Evolutionary conservation across 2,329 filamentous ascomycete genomes (phyloP), one percentile per base, ranked within the genome.

Genomic region (Dothiorella sarmentorum): DNA sequence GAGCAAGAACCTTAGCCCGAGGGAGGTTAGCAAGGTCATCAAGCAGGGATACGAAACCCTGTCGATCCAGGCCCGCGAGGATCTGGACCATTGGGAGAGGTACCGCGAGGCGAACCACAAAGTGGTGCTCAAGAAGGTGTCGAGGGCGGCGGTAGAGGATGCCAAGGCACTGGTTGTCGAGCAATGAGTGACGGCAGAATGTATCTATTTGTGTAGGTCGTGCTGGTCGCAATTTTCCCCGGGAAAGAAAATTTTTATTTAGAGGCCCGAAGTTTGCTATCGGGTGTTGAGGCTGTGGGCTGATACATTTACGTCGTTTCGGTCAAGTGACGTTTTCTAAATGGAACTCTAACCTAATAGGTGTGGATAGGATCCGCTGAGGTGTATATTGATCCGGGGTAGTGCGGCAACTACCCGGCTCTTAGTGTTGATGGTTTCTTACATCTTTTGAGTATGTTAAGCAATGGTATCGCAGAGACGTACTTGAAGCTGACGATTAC

Each of bases 11-110:
- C 76, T 97, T 61, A 96, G 90, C 60, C 91, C 88, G 35, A 80
- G 85, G 51, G 89, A 97, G 71, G 91, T 99, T 37, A 87, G 88
- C 40, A 88, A 89, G 64, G 89, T 97, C 26, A 97, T 99, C 73
- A 96, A 96, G 76, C 89, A 95, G 72, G 94, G 94, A 0, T 97
- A 97, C 69, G 93, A 97, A 73, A 96, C 92, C 33, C 75, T 99
- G 67, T 93, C 89, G 63, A 95, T 99, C 57, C 90, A 95, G 73
- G 86, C 90, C 0, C 91, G 87, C 67, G 92, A 96, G 69, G 92
- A 90, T 0, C 72, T 96, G 64, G 92, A 93, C 71, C 85, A 86
- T 35, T 96, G 91, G 90, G 89, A 91, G 64, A 84, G 81, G 69
- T 97, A 90, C 72, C 81, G 93, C 13, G 94, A 97, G 77, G 89